Evolutionary conservation across 805 yeast genomes (phyloP).

Genomic region (Suhomyces canberraensis): DNA sequence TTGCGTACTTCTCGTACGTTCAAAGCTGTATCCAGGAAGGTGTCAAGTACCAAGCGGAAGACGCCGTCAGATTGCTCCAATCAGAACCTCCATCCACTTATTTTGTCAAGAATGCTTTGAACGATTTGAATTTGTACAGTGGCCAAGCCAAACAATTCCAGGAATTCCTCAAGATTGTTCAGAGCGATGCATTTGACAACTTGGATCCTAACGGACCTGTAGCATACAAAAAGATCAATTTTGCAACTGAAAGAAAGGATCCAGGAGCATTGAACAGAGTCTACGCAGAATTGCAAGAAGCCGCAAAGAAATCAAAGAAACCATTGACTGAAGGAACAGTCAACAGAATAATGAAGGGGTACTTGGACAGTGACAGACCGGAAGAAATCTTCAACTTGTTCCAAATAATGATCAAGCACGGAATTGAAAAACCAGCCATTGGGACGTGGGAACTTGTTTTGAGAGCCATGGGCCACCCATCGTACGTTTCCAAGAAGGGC

Average conservation of each 20-base stretch:
- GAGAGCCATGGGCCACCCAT: conserved; percentile 42
- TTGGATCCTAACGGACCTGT: conserved; percentile 34
- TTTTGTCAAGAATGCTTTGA: conserved; percentile 17
- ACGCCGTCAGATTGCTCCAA: conserved; percentile 28
- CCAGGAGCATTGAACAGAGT: conserved; percentile 16
- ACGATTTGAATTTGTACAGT: conserved; percentile 11
- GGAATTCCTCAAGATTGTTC: conserved; percentile 4
- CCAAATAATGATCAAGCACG: conserved; percentile 43
- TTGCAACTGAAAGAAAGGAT: conserved; percentile 18
- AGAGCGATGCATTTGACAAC: conserved; percentile 14
- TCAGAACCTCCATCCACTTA: conserved; percentile 19
- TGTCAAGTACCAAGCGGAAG: conserved; percentile 18
- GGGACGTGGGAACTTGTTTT: conserved; percentile 60
- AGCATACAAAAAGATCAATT: conserved; percentile 21
- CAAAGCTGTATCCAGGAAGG: conserved; percentile 25
- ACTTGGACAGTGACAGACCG: conserved; percentile 32
- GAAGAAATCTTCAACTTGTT: conserved; percentile 45
- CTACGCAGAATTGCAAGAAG: conserved; percentile 24
- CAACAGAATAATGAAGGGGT: conserved; percentile 45
- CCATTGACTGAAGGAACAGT: conserved; percentile 41
- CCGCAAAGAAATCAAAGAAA: conserved; percentile 21
- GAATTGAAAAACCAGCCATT: conserved; percentile 38
- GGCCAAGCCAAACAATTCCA: conserved; percentile 5
- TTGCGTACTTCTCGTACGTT: conserved; percentile 35
- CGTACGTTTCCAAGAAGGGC: conserved; percentile 22